phyloP scores from a whole-genome alignment of 1,284 basidiomycete species.

The Butyriboletus appendiculatus region DNA sequence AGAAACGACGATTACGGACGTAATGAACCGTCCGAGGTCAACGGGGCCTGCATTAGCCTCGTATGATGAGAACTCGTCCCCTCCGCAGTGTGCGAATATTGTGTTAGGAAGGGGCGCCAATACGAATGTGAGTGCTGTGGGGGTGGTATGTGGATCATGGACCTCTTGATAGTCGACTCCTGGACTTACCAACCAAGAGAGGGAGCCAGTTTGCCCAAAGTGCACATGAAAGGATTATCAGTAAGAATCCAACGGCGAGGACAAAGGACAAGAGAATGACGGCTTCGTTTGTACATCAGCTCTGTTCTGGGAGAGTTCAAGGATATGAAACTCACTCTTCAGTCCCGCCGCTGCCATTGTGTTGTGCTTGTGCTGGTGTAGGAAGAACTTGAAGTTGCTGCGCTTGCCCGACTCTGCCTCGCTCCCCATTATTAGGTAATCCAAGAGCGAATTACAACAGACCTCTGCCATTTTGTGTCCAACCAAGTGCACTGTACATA shows the following conservation, averaged over 20 bases:
- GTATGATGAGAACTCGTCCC: conserved; percentile 81
- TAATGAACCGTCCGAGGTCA: conserved; percentile 91
- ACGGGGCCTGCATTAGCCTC: conserved; percentile 63
- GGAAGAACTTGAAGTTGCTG: neutral
- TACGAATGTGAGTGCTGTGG: conserved; percentile 88
- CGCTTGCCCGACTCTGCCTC: neutral
- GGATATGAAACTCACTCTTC: conserved; percentile 30
- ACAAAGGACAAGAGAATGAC: conserved; percentile 96
- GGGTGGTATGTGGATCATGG: conserved; percentile 2
- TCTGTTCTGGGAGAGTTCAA: neutral
- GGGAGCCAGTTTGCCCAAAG: conserved; percentile 98
- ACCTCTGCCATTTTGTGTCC: too few species aligned
- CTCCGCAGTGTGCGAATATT: conserved; percentile 81
- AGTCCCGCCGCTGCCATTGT: conserved; percentile 44
- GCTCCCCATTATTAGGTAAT: conserved; percentile 18
- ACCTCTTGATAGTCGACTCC: neutral
- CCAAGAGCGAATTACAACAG: neutral
- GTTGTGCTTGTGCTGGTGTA: conserved; percentile 35
- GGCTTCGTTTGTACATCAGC: conserved; percentile 47
- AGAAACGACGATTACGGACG: conserved; percentile 86
- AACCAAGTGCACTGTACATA: too few species aligned
- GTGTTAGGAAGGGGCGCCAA: conserved; percentile 96
- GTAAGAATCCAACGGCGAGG: conserved; percentile 93
- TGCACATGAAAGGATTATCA: conserved; percentile 98
- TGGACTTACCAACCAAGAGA: conserved; percentile 87